These are phyloP conservation scores for Russula virescens DNA, from an alignment of 768 basidiomycete species.

Conservation along the genomic window DNA sequence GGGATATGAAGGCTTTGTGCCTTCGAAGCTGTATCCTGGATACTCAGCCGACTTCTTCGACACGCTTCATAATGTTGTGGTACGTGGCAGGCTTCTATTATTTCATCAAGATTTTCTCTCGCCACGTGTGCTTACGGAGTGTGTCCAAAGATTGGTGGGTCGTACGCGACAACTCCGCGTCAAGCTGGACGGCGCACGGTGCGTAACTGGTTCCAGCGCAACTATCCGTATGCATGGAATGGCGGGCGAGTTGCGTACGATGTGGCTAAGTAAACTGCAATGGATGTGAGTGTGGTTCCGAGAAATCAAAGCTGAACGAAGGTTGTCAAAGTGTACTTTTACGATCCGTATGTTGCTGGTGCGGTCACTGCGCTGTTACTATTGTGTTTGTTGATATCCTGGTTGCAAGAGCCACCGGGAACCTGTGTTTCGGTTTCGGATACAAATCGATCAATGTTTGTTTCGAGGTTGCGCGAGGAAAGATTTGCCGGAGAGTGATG, in stretches of 20 bases:
- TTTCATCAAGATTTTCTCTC: not conserved
- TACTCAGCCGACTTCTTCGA: slow-evolving; percentile 92
- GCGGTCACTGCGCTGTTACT: too few relatives aligned
- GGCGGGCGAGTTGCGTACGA: slow-evolving; percentile 69
- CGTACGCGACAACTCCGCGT: slow-evolving; percentile 79
- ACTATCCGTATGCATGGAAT: slow-evolving; percentile 86
- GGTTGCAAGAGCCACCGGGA: too few relatives aligned
- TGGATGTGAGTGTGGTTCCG: too few relatives aligned
- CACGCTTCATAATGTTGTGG: slow-evolving; percentile 76
- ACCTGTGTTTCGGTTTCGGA: too few relatives aligned
- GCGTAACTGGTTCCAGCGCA: slow-evolving; percentile 89
- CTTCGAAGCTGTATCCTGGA: slow-evolving; percentile 83
- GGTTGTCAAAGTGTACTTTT: not conserved
- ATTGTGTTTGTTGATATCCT: too few relatives aligned
- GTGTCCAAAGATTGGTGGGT: slow-evolving; percentile 71
- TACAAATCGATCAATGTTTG: too few relatives aligned
- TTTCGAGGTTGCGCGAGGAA: too few relatives aligned
- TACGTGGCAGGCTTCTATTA: slow-evolving; percentile 38
- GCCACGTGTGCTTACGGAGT: slow-evolving; percentile 10
- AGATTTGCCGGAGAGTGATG: too few relatives aligned
- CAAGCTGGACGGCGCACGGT: slow-evolving; percentile 69
- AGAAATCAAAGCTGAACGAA: not conserved
- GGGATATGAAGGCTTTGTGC: slow-evolving; percentile 64
- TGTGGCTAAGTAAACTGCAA: slow-evolving; percentile 3
- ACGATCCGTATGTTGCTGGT: not conserved